Evolutionary conservation across 164 flowering plant genomes (phyloP).

Genomic region (Amborella trichopoda): DNA sequence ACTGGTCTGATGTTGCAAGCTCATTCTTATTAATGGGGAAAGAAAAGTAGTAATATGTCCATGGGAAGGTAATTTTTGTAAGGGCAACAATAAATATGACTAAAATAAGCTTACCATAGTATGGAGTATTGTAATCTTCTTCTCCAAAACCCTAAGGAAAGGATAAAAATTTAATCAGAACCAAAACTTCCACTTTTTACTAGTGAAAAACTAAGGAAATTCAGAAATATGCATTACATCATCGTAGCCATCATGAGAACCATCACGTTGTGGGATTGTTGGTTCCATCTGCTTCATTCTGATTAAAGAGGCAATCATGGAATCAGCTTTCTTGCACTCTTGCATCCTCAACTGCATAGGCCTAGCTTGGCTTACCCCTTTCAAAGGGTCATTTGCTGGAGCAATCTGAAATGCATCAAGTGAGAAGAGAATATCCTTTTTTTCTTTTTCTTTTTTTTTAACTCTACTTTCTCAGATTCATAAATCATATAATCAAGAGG

Average conservation of each 20-base stretch:
- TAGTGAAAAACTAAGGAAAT: not conserved
- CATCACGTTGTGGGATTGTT: constrained; percentile 73
- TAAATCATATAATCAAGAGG: no score
- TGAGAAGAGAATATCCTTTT: no score
- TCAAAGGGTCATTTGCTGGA: not conserved
- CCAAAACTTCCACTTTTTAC: not conserved
- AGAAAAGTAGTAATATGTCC: not conserved
- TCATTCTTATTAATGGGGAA: no score
- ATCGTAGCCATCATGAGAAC: constrained; percentile 70
- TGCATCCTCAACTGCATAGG: constrained; percentile 1
- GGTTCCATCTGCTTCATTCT: constrained; percentile 2
- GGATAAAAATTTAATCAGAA: constrained; percentile 47
- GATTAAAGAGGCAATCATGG: constrained; percentile 9
- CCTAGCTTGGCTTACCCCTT: not conserved
- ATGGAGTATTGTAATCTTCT: constrained; percentile 93
- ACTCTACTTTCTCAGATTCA: no score
- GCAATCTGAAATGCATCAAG: no score
- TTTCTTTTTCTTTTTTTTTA: no score
- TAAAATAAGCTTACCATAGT: constrained; percentile 36
- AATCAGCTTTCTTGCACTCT: constrained; percentile 6
- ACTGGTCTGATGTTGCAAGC: no score
- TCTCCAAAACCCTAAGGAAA: constrained; percentile 60
- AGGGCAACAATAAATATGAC: not conserved
- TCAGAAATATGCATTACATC: constrained; percentile 22
- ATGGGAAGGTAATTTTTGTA: not conserved